phyloP scores from a whole-genome alignment of 176 grass and related monocot species.

The Avena atlantica region DNA sequence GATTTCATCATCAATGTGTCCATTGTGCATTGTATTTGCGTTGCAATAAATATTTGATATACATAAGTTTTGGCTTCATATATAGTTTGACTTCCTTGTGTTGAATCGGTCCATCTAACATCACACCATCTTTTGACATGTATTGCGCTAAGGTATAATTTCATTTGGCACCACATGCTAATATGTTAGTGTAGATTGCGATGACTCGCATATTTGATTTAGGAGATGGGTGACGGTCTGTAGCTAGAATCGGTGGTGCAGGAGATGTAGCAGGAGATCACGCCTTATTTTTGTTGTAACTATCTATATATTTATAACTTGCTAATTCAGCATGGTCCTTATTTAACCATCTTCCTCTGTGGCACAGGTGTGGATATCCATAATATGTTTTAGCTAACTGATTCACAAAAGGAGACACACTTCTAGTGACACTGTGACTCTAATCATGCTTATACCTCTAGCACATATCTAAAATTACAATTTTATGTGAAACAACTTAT shows the following conservation, averaged over 20 bases:
- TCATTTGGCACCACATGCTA: background rate
- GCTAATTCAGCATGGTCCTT: too few species aligned
- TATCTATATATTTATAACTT: background rate
- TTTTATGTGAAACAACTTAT: too few species aligned
- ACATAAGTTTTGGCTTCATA: background rate
- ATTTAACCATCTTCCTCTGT: too few species aligned
- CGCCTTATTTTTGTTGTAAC: background rate
- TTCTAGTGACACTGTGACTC: too few species aligned
- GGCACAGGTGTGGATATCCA: too few species aligned
- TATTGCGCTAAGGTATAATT: background rate
- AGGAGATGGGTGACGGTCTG: background rate
- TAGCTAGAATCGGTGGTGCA: background rate
- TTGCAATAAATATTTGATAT: background rate
- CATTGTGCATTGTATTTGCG: background rate
- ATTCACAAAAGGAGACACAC: too few species aligned
- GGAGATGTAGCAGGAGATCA: background rate
- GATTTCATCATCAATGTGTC: background rate
- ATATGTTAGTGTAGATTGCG: background rate
- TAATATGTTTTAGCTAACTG: too few species aligned
- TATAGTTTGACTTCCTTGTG: background rate
- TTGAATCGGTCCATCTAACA: background rate
- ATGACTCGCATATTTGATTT: background rate
- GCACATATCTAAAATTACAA: too few species aligned
- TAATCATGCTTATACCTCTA: too few species aligned
- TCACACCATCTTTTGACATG: background rate